Evolutionary conservation across 768 basidiomycete genomes (phyloP), one percentile per base, ranked within the genome.

Genomic region (Cystofilobasidium macerans): DNA sequence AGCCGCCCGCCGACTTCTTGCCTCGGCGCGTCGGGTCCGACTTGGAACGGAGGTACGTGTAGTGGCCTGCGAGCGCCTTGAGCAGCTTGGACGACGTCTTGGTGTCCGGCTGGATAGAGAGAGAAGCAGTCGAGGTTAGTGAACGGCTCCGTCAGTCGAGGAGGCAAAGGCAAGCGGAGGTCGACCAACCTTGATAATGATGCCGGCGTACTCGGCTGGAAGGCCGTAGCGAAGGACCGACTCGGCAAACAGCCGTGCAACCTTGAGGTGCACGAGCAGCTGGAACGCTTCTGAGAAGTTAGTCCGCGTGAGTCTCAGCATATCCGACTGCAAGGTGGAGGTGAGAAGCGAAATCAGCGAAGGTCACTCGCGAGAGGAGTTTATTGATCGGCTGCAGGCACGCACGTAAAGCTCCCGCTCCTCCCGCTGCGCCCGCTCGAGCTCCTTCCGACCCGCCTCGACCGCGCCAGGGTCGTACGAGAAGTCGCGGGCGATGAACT

Each of bases 261-360:
- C 82, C 77, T 98, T 98, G 71, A 98, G 80, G 73, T 98, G 95
- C 0, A 93, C 88, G 24, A 97, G 81, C 61, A 94, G 80, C 75
- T 98, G 89, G 78, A 92, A 91, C 7, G 92, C 85, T 78, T 99
- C 95, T 0, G 92, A 93, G 76, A 98, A 99, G 77, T 94, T 97
- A 61, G 89, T 95, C 62, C 95, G 82, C 42, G 93, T 85, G 42
- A 98, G 76, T 71, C 88, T 83, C 30, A 99, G 79, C 0, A 99
- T 82, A 71, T 99, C 94, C 32, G 90, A 88, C 93, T 98, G 71
- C 33, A 28, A 18, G n/a, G 2, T 7, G 20, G 11, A 28, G 36
- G 24, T 1, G 6, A 40, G 45, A 38, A 12, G 30, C 14, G 28
- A 2, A 28, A 54, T 2, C 28, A 33, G 16, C 13, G 22, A 22